A percentile compares a stretch with the other conserved stretches of the same genome.
phyloP scores from a whole-genome alignment of 768 basidiomycete species.

The Chalciporus sphaerocephalus region DNA sequence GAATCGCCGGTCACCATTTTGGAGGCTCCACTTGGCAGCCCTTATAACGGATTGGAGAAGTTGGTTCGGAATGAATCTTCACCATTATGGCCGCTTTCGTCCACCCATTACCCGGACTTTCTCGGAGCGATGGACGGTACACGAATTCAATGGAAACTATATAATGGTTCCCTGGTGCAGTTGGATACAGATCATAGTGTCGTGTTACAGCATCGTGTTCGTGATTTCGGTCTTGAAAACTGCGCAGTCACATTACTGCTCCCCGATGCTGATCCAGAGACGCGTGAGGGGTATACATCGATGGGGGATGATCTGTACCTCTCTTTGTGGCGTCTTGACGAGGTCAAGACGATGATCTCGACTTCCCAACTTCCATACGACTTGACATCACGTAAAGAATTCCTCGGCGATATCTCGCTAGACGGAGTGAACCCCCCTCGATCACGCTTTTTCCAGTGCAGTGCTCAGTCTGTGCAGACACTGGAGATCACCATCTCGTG shows the following conservation, averaged over 20 bases:
- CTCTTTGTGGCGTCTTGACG: conserved; percentile 18
- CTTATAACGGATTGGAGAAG: conserved; percentile 22
- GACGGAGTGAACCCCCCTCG: too few species aligned
- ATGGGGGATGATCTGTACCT: conserved; percentile 15
- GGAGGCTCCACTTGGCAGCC: conserved; percentile 15
- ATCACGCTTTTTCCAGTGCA: too few species aligned
- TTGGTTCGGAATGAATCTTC: conserved; percentile 26
- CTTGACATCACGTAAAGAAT: conserved; percentile 8
- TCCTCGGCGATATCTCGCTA: conserved; percentile 21
- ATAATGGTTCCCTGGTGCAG: conserved; percentile 20
- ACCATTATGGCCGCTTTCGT: conserved; percentile 23
- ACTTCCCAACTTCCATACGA: conserved; percentile 8
- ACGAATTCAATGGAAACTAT: conserved; percentile 9
- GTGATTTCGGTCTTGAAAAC: conserved; percentile 22
- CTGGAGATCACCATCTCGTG: too few species aligned
- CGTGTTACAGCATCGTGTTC: conserved; percentile 23
- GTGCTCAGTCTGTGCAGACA: too few species aligned
- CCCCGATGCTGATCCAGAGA: not conserved
- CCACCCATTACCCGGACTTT: conserved; percentile 22
- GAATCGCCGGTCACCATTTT: not conserved
- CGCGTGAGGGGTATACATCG: conserved; percentile 10
- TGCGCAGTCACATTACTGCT: conserved; percentile 15
- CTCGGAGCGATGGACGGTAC: conserved; percentile 11
- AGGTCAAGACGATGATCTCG: conserved; percentile 6
- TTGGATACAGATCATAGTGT: conserved; percentile 12